Base-by-base conservation (phyloP, 1,284 basidiomycete genomes). In the Apiotrichum akiyoshidainum region DNA sequence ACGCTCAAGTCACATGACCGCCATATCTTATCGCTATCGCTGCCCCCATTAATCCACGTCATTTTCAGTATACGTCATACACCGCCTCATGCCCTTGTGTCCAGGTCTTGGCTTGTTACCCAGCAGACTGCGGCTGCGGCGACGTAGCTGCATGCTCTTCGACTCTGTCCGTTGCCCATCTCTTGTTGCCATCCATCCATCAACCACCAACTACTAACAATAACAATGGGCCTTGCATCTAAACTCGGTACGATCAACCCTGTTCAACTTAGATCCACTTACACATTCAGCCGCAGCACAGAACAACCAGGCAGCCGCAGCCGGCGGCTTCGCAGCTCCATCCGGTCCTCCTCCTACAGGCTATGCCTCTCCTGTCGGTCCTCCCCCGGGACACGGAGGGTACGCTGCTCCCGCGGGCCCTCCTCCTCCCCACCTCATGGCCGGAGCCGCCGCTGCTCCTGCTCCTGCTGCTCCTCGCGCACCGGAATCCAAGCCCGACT, bases 251-350 rank as follows among this genome's bases (percentile, higher is more conserved):
- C 1, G 50, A 6, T 16, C 7, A 1, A 22, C 40, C 1, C 26
- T 14, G 0, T 19, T 17, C 16, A 8, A 2, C 10, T 5, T n/a
- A 16, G 14, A 37, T 52, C 7, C 26, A 31, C 26, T 31, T 3
- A 31, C 26, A 52, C 19, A 19, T 19, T 33, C 11, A 52, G 50
- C 50, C 8, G 50, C 50, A 13, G 50, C 50, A 13, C 50, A 52
- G 12, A 40, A 40, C 4, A 12, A 19, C 50, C 50, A 52, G 13
- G 50, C 31, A 5, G 40, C 37, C 14, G 14, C 21, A 3, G 49
- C 39, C 21, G 19, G 35, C 5, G 48, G 48, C 35, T 50, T 7
- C 11, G 35, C 48, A 1, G 35, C 48, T 17, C 48, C 48, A 9
- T 13, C 49, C 35, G 37, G 49, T 16, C 14, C 49, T 9, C 35